Base-by-base conservation (phyloP, 768 basidiomycete genomes). In the Suillus subluteus region DNA sequence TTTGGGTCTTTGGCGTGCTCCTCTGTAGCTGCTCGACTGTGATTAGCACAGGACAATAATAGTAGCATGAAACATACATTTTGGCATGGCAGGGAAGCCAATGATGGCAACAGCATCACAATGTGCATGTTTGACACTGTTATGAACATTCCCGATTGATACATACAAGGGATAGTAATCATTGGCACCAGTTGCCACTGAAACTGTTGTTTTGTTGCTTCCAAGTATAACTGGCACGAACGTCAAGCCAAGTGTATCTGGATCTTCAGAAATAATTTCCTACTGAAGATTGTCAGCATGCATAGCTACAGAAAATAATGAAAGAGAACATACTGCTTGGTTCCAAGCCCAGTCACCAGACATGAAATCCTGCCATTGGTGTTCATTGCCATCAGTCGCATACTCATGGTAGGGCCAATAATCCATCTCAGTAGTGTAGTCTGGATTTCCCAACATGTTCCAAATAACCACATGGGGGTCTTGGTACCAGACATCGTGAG, bases 401-500 rank as follows among this genome's bases (percentile, higher is more conserved):
- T 41, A 69, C 38, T 73, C 65, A 6, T 48, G 62, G 59, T 41
- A 69, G 2, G 72, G 72, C 41, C 44, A 43, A 11, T 59, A 66
- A 63, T 78, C 71, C 32, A 75, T 68, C 35, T 70, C 70, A 8
- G 63, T 62, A 2, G 44, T 59, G 40, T 72, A 75, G 54, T 72
- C 71, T 0, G 73, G 74, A 56, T 73, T 75, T 4, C 43, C 38
- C 6, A 75, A 66, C 65, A 71, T 66, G 30, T 73, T 72, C 2
- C 52, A 64, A 40, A 69, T 62, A 13, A 72, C 67, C 12, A 61
- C 52, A 18, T 65, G 67, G 0, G 73, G 72, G 56, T 72, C 65
- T 21, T 72, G 68, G 61, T 68, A 78, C 73, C 74, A 77, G 38
- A 78, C 70, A 48, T 75, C 71, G 52, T 71, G 77, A 5, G 61